Evolutionary conservation across 83 land plant species (phyloP), one percentile per base, ranked within the genome.

Genomic region (Picea mariana): DNA sequence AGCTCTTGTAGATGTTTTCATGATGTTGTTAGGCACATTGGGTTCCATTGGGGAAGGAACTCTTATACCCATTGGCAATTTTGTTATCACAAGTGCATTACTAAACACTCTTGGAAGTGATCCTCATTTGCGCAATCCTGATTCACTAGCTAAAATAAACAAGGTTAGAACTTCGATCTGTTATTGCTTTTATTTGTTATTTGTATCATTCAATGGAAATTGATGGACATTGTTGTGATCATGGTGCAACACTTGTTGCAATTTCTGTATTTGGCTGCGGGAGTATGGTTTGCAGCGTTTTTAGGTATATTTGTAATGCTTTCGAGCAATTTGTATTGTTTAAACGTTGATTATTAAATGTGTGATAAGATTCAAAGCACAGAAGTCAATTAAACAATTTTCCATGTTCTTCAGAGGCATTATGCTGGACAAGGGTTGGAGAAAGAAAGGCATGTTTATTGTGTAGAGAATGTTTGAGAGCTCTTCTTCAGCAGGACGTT

Each of bases 1-100:
- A 3, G 95, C 92, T 60, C 62, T n/a, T 2, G 31, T 81, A 2
- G 97, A 95, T 82, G 12, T 47, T 64, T 61, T 69, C 83, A 27
- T 95, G 81, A 95, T 95, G 95, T 34, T 72, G 20, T 12, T 95
- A 9, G 97, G 95, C 16, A 84, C 88, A 82, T 12, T 95, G 7
- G 97, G 95, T 21, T 84, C 93, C 16, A 82, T 89, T 13, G 95
- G 92, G 20, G 95, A 95, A 82, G 97, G 97, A 0, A 64, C 90
- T n/a, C 49, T 87, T 6, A 80, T 60, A 9, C 93, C 97, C 0
- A 21, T 49, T 21, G 9, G 85, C 15, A 81, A 88, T 81, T 72
- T 88, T 31, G 64, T 84, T 11, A 71, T 89, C 2, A 75, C 80
- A 26, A 76, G 87, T 77, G 72, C 44, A 42, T 6, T 89, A 52